phyloP scores from a whole-genome alignment of 2,329 filamentous ascomycete species.

The Clonostachys rhizophaga region DNA sequence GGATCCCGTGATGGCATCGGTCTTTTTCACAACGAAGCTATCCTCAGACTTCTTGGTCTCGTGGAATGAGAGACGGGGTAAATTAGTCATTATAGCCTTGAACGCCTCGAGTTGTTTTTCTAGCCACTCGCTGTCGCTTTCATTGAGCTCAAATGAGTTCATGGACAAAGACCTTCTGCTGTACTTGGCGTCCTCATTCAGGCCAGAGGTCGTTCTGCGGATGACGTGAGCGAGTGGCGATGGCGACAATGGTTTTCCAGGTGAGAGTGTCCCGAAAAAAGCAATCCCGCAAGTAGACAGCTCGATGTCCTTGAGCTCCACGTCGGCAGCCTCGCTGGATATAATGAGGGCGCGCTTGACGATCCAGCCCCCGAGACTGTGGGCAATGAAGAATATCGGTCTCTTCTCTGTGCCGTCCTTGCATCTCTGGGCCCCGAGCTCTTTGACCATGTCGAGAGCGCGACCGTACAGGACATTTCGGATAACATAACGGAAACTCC shows the following conservation, averaged over 20 bases:
- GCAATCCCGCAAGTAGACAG: constrained; percentile 16
- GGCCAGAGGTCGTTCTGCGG: constrained; percentile 9
- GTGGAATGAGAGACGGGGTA: constrained; percentile 15
- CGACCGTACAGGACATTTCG: constrained; percentile 14
- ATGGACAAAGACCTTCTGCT: neutral
- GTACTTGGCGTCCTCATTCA: constrained; percentile 2
- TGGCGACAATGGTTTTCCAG: constrained; percentile 11
- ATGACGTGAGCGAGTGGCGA: constrained; percentile 15
- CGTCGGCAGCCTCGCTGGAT: constrained; percentile 14
- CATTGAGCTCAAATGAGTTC: neutral
- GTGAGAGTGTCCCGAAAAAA: constrained; percentile 16
- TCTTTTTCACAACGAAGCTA: constrained; percentile 14
- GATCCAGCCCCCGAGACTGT: constrained; percentile 17
- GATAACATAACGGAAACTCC: constrained; percentile 13
- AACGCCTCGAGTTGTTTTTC: constrained; percentile 17
- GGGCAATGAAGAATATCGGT: constrained; percentile 18
- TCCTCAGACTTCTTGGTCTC: constrained; percentile 14
- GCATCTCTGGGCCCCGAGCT: constrained; percentile 9
- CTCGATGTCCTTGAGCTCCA: constrained; percentile 12
- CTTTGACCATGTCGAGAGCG: constrained; percentile 12
- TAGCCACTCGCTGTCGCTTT: constrained; percentile 13
- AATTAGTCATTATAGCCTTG: constrained; percentile 12
- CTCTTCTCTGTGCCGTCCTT: constrained; percentile 9
- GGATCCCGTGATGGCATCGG: constrained; percentile 13
- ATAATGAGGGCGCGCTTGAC: constrained; percentile 18